A percentile compares a stretch with the other conserved stretches of the same genome.
Conservation (phyloP, 2,329 filamentous ascomycete species). For the Xylariaceae sp. region DNA sequence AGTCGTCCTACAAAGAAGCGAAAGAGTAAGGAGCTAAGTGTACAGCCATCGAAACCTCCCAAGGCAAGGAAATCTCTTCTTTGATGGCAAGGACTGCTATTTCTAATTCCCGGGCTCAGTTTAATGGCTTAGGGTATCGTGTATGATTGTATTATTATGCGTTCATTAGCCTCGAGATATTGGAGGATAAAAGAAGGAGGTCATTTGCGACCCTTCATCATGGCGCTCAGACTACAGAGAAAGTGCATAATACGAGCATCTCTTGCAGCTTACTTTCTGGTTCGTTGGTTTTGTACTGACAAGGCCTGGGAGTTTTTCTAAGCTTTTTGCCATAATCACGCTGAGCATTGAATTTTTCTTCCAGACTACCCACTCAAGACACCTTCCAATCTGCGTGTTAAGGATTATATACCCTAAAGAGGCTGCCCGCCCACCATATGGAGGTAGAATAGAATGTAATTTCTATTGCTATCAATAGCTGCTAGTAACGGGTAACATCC, state of each 20-base stretch:
- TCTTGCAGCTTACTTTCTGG: not conserved
- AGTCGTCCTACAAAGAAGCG: slow-evolving; percentile 63
- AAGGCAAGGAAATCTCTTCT: slow-evolving; percentile 33
- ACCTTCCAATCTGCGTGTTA: too few species aligned
- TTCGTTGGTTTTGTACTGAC: not conserved
- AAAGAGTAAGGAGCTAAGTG: slow-evolving; percentile 54
- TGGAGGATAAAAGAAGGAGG: slow-evolving; percentile 5
- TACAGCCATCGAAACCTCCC: slow-evolving; percentile 24
- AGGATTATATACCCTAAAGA: too few species aligned
- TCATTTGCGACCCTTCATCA: not conserved
- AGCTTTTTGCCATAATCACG: not conserved
- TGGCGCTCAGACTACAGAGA: slow-evolving; percentile 19
- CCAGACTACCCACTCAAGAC: too few species aligned
- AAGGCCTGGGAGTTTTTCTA: not conserved
- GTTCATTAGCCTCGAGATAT: slow-evolving; percentile 4
- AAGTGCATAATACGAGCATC: slow-evolving; percentile 24
- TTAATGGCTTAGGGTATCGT: not conserved
- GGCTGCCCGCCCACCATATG: too few species aligned
- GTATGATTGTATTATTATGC: slow-evolving; percentile 16
- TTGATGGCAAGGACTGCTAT: not conserved
- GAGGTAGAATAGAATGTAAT: too few species aligned
- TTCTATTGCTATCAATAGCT: not conserved
- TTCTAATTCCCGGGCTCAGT: not conserved
- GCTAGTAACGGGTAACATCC: slow-evolving; percentile 12
- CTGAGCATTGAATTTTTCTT: not conserved